phyloP scores from a whole-genome alignment of 371 early-diverging fungal species.

The Globomyces sp. region DNA sequence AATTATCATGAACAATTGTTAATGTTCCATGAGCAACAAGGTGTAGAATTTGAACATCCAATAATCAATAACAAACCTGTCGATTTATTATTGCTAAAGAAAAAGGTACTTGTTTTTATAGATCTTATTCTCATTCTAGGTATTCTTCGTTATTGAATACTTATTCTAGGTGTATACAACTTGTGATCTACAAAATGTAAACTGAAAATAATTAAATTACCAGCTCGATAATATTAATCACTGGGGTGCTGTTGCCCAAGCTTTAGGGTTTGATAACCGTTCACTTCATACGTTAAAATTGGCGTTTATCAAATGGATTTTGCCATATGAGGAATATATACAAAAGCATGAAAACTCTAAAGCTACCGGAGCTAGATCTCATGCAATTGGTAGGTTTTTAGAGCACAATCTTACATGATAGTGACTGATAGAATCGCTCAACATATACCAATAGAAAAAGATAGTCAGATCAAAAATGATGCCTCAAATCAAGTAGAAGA shows the following conservation, averaged over 20 bases:
- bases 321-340: conserved; percentile 84
- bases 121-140: no score
- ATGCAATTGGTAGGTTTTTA: no score
- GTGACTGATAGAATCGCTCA: no score
- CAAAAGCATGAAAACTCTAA: conserved; percentile 36
- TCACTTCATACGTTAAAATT: conserved; percentile 46
- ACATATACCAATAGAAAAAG: no score
- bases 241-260: background rate
- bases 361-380: background rate
- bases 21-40: conserved; percentile 78
- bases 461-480: no score
- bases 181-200: no score
- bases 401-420: no score
- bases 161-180: no score
- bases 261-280: background rate
- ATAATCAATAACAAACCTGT: conserved; percentile 81
- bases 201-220: no score
- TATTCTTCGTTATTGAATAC: no score
- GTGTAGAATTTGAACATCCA: conserved; percentile 60
- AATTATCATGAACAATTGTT: conserved; percentile 89
- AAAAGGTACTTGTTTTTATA: conserved; percentile 56
- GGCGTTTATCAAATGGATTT: conserved; percentile 72
- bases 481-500: no score
- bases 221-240: no score
- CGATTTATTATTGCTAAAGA: conserved; percentile 79